Evolutionary conservation across 805 yeast species (phyloP), one percentile per base, ranked within the genome.

Genomic region (Sungouiozyma intestinalis): DNA sequence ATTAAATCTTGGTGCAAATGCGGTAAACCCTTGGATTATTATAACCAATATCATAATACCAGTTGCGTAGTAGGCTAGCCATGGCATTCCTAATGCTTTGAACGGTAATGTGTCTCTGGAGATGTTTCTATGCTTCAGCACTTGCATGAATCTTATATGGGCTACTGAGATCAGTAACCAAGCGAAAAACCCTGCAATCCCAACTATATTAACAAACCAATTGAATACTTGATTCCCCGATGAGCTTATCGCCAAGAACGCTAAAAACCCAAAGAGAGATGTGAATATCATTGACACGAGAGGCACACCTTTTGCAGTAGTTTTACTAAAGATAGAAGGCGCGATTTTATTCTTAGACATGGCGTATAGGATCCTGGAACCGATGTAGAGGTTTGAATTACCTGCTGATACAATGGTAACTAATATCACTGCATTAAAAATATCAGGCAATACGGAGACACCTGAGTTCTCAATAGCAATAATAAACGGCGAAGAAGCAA

Each of bases 181-280:
- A 16, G 81, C 72, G 49, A 79, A 75, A 48, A 80, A 67, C 42
- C 86, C 86, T 9, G 85, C 77, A 39, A 79, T 78, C n/a, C 84
- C 81, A 13, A 82, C 73, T 50, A 81, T 77, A 60, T 78, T 79
- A 47, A 79, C 64, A 45, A 81, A 67, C 86, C 86, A 81, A 53
- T 70, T 61, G 62, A 81, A 81, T 33, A 75, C 85, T 4, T 71
- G 67, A 35, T 56, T 54, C 38, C 80, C 79, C 40, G 68, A 62
- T 29, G 58, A 55, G 9, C 79, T 68, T 19, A 74, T 73, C 24
- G 62, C 64, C 58, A 81, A 59, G 65, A 71, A 78, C 3, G 77
- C 84, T 42, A 81, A 62, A 15, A 73, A 61, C 34, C 86, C 86
- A 54, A 79, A 75, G 3, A 67, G 48, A 2, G 84, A 68, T 7